Evolutionary conservation across 179 eudicot genomes (phyloP), one percentile per base, ranked within the genome.

Genomic region (Beta corolliflora): DNA sequence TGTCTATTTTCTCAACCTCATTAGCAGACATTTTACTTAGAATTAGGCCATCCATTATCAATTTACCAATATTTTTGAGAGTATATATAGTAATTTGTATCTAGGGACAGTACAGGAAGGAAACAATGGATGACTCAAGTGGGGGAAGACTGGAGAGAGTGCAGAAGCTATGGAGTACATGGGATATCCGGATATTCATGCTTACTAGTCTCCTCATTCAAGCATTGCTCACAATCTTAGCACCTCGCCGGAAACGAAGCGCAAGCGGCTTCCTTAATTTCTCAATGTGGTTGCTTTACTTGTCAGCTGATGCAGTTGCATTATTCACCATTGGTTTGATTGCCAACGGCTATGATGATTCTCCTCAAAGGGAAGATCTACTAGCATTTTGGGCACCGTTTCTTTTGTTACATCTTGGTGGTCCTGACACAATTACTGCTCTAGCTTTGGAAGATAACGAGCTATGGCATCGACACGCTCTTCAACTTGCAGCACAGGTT

Each of bases 381-480:
- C 21, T 64, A 7, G 80, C 72, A 16, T 63, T 80, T 13, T 80
- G 82, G 82, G 50, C 82, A 1, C 82, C 78, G 0, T 73, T 80
- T 31, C 78, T 80, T 18, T 25, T 80, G 6, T 9, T 80, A 9
- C 82, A 80, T 21, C 73, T 80, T 23, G 82, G 78, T 18, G 82
- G 82, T 15, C 82, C 82, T 0, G 78, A 80, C 78, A 73, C 82
- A 0, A 80, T 80, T 46, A 63, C 82, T 31, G 82, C 82, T 31
- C 44, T 73, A 3, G 78, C 82, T 0, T 19, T 80, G n/a, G 82
- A 73, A 59, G 82, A 80, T 13, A 80, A 80, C 11, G 82, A 80
- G 41, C 14, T 80, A 10, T 80, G 82, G 82, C 78, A 29, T 48
- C 71, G 82, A 16, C 82, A 80, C 25, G 72, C 48, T 13, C 82